These are phyloP conservation scores for Dactylellina parvicollis DNA, from an alignment of 2,329 filamentous ascomycete species.

Conservation along the genomic window DNA sequence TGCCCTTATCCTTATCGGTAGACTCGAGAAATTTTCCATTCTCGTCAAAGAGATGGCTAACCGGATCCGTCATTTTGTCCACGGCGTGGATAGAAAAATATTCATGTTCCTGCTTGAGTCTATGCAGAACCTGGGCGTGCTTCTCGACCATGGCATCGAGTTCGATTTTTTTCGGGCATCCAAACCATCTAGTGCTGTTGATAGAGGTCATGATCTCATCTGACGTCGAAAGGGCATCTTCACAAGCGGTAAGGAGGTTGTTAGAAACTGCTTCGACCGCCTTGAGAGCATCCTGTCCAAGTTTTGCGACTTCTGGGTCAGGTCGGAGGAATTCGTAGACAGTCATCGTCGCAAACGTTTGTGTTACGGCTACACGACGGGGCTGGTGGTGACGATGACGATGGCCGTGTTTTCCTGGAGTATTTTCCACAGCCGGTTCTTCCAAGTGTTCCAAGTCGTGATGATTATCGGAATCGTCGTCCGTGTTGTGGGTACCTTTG, in stretches of 20 bases:
- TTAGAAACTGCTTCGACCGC: conserved; percentile 41
- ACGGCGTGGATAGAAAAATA: conserved; percentile 60
- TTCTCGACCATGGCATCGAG: conserved; percentile 58
- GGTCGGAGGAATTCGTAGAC: conserved; percentile 47
- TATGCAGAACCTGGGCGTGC: conserved; percentile 59
- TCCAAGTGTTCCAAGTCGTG: conserved; percentile 10
- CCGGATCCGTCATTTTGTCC: conserved; percentile 61
- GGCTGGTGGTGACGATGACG: background rate
- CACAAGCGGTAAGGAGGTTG: conserved; percentile 25
- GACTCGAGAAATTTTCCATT: conserved; percentile 58
- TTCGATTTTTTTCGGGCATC: conserved; percentile 30
- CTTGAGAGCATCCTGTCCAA: conserved; percentile 35
- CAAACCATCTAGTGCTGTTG: conserved; percentile 40
- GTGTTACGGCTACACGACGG: conserved; percentile 15
- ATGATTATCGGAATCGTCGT: conserved; percentile 1
- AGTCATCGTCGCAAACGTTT: conserved; percentile 41
- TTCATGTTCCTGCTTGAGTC: conserved; percentile 58
- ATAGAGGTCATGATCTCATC: conserved; percentile 38
- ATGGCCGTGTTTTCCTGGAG: conserved; percentile 12
- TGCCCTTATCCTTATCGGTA: conserved; percentile 59
- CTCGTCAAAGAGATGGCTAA: conserved; percentile 63
- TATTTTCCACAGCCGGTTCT: conserved; percentile 3
- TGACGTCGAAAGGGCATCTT: conserved; percentile 21
- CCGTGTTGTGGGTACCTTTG: background rate
- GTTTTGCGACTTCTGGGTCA: conserved; percentile 37